Evolutionary conservation across 371 early-diverging fungal genomes (phyloP).

Genomic region (Mucor indicus): DNA sequence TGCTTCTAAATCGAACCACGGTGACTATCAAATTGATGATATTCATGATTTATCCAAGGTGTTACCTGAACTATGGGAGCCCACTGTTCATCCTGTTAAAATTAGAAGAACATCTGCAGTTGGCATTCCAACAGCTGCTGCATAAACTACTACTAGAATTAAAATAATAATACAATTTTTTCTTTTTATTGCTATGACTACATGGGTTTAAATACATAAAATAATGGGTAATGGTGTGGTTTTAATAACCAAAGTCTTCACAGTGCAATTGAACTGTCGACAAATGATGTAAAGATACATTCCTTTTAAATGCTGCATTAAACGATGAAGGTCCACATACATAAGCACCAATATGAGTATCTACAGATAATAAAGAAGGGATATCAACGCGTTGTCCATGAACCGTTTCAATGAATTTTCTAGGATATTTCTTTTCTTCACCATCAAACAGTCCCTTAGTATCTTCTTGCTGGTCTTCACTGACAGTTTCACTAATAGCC

Average conservation of each 20-base stretch:
- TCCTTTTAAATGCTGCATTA: slow-evolving; percentile 32
- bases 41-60: slow-evolving; percentile 64
- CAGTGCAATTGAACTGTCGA: slow-evolving; percentile 23
- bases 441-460: neutral
- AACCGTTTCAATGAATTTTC: neutral
- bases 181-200: too few species aligned
- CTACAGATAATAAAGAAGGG: neutral
- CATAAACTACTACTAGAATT: too few species aligned
- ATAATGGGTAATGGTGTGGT: too few species aligned
- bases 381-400: slow-evolving; percentile 10
- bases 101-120: slow-evolving; percentile 7
- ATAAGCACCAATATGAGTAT: slow-evolving; percentile 23
- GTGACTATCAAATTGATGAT: slow-evolving; percentile 54
- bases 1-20: slow-evolving; percentile 43
- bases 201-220: too few species aligned
- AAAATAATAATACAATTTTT: too few species aligned
- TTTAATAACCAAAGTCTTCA: slow-evolving; percentile 42
- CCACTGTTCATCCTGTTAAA: neutral
- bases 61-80: slow-evolving; percentile 57
- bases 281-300: slow-evolving; percentile 18
- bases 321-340: slow-evolving; percentile 41
- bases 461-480: neutral
- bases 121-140: slow-evolving; percentile 8
- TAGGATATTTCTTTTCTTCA: neutral
- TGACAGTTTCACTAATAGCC: neutral